A percentile compares a stretch with the other conserved stretches of the same genome.
Conservation (phyloP, 202 grass and related monocot genomes). For the Saccharum hybrid region DNA sequence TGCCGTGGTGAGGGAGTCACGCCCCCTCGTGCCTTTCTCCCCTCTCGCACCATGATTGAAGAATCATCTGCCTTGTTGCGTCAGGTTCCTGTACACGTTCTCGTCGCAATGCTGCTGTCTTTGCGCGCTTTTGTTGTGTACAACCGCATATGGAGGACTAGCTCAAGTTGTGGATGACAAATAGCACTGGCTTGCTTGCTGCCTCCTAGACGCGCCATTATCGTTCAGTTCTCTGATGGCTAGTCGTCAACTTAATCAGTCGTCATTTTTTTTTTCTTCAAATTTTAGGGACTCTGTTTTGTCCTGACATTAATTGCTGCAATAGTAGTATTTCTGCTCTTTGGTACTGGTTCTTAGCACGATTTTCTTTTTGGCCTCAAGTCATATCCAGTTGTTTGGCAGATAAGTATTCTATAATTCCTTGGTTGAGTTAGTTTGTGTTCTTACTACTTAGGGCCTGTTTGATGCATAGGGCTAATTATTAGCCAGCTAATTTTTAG, state of each 20-base stretch:
- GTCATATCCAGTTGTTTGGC: neutral
- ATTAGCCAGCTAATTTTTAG: neutral
- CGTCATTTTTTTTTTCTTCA: neutral
- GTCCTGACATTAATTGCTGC: neutral
- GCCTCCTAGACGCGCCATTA: neutral
- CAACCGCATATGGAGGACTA: neutral
- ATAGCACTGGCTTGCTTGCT: neutral
- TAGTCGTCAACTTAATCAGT: neutral
- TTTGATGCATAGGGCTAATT: neutral
- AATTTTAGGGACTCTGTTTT: neutral
- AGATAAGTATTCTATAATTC: neutral
- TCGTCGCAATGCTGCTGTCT: neutral
- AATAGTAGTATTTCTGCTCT: neutral
- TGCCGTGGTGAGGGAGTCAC: slow-evolving; percentile 53
- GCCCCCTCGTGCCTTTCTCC: neutral
- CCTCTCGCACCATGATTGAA: neutral
- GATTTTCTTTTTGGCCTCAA: neutral
- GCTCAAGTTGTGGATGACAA: neutral
- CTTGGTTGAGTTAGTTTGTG: neutral
- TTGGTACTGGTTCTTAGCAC: neutral
- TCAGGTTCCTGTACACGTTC: neutral
- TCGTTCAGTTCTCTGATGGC: neutral
- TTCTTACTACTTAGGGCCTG: no score
- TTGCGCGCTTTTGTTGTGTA: neutral
- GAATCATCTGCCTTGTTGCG: neutral